Conservation (phyloP, 331 rosid genomes). For the Rosa hybrid region DNA sequence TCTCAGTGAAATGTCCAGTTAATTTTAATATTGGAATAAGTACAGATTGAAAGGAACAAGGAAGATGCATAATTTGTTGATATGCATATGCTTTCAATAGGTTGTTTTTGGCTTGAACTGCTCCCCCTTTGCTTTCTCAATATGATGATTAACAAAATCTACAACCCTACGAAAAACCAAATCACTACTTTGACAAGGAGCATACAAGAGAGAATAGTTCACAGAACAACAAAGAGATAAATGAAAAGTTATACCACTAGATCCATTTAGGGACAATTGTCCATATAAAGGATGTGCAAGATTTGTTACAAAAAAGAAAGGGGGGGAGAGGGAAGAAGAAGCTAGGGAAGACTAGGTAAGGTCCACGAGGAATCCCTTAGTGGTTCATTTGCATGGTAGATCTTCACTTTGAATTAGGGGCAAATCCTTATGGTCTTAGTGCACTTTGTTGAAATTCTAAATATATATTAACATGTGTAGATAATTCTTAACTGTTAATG, state of each 20-base stretch:
- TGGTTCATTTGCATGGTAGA: neutral
- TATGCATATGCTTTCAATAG: neutral
- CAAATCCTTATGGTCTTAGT: neutral
- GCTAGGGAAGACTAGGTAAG: neutral
- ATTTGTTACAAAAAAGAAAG: neutral
- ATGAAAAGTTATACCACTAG: neutral
- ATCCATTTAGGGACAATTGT: neutral
- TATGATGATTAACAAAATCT: conserved; percentile 4
- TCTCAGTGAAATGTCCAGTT: conserved; percentile 24
- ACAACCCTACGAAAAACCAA: neutral
- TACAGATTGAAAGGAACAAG: neutral
- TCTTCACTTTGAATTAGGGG: neutral
- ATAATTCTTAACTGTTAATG: too few species aligned
- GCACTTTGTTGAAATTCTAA: too few species aligned
- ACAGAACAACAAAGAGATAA: neutral
- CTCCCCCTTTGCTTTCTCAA: neutral
- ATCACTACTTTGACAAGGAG: neutral
- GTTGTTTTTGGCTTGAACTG: neutral
- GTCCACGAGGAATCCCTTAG: neutral
- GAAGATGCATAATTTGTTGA: neutral
- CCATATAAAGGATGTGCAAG: neutral
- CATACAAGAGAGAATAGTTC: neutral
- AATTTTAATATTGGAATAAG: conserved; percentile 10
- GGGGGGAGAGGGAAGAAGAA: neutral
- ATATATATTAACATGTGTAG: too few species aligned